phyloP scores from a whole-genome alignment of 1,284 basidiomycete genomes.

The Hemileia vastatrix region DNA sequence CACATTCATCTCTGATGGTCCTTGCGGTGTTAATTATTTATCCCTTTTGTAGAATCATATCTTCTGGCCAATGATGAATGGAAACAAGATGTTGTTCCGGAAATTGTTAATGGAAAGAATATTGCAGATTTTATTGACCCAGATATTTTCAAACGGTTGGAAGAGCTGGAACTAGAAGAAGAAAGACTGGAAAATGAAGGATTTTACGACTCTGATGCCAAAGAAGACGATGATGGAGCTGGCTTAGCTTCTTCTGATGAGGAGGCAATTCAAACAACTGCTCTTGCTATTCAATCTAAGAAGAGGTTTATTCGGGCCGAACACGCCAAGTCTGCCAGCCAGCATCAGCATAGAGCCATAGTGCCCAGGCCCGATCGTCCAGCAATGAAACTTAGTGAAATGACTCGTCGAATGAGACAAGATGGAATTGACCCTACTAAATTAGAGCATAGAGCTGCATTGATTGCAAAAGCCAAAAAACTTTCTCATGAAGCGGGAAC shows the following conservation, averaged over 20 bases:
- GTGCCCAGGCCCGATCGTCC: conserved; percentile 21
- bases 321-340: conserved; percentile 71
- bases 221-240: conserved; percentile 60
- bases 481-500: conserved; percentile 47
- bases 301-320: conserved; percentile 64
- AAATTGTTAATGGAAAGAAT: conserved; percentile 98
- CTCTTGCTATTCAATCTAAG: conserved; percentile 57
- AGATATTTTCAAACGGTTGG: conserved; percentile 94
- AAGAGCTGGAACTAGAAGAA: conserved; percentile 93
- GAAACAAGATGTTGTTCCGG: conserved; percentile 92
- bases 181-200: conserved; percentile 85
- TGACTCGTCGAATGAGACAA: conserved; percentile 68
- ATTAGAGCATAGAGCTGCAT: conserved; percentile 75
- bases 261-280: conserved; percentile 65
- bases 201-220: conserved; percentile 75
- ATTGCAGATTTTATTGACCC: conserved; percentile 97
- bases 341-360: conserved; percentile 55
- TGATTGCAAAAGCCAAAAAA: conserved; percentile 67
- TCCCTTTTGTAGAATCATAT: conserved; percentile 62
- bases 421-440: conserved; percentile 80
- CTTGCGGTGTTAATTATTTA: background rate
- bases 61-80: conserved; percentile 80
- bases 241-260: conserved; percentile 58
- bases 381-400: conserved; percentile 61
- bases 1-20: background rate